Conservation (phyloP, 1,284 basidiomycete species). For the Ceratobasidium sp. region DNA sequence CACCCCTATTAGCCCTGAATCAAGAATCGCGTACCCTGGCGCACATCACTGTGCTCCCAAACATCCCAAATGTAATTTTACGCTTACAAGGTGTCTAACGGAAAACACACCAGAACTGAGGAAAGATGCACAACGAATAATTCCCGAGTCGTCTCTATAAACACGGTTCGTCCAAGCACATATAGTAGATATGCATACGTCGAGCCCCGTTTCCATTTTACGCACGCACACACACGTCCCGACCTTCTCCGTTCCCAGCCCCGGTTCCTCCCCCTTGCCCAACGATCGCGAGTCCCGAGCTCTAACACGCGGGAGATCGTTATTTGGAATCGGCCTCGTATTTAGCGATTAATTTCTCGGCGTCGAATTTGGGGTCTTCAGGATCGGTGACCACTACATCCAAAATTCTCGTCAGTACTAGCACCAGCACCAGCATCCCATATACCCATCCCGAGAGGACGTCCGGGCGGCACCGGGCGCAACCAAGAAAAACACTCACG, state of each 20-base stretch:
- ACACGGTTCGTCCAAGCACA: background rate
- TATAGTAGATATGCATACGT: too few species aligned
- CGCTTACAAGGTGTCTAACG: background rate
- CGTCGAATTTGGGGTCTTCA: slow-evolving; percentile 95
- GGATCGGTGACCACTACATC: slow-evolving; percentile 87
- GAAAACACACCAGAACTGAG: background rate
- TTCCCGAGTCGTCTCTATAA: slow-evolving; percentile 29
- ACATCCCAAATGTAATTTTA: too few species aligned
- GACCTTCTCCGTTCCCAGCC: background rate
- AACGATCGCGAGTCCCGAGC: too few species aligned
- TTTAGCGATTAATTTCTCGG: slow-evolving; percentile 89
- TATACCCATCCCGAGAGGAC: background rate
- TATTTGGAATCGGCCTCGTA: slow-evolving; percentile 73
- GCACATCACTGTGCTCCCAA: too few species aligned
- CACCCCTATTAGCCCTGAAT: too few species aligned
- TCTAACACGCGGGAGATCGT: background rate
- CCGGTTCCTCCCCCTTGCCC: too few species aligned
- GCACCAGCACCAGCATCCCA: background rate
- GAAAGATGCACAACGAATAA: slow-evolving; percentile 3
- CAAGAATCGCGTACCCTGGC: too few species aligned
- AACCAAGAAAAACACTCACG: slow-evolving; percentile 25
- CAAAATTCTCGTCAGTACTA: slow-evolving; percentile 30
- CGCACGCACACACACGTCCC: background rate
- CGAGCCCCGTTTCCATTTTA: slow-evolving; percentile 3
- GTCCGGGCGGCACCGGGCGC: slow-evolving; percentile 46